A percentile compares a stretch with the other conserved stretches of the same genome.
Evolutionary conservation across 257 asterid genomes (phyloP).

Genomic region (Pogostemon cablin): DNA sequence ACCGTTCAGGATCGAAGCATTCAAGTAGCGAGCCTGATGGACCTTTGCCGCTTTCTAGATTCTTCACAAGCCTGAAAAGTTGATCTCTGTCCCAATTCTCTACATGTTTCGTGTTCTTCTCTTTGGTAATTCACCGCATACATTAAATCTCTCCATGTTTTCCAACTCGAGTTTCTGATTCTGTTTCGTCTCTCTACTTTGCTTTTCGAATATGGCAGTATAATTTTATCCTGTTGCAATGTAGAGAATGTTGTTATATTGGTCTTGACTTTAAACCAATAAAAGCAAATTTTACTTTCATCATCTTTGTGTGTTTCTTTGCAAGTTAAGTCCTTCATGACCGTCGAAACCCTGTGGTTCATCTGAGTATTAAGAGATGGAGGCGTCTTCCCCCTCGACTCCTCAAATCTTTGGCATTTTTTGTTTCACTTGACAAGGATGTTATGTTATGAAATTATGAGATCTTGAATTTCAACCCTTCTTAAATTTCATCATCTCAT

Average conservation of each 20-base stretch:
- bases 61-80: constrained; percentile 63
- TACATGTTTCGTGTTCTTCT: neutral
- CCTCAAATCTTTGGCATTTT: too few relatives aligned
- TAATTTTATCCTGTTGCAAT: neutral
- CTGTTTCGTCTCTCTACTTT: too few relatives aligned
- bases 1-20: constrained; percentile 61
- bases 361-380: too few relatives aligned
- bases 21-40: constrained; percentile 53
- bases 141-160: constrained; percentile 19
- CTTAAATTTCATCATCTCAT: too few relatives aligned
- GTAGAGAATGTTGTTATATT: constrained; percentile 11
- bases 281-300: neutral
- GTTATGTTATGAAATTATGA: too few relatives aligned
- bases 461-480: too few relatives aligned
- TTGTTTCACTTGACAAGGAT: too few relatives aligned
- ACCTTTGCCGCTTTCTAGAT: constrained; percentile 81
- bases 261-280: constrained; percentile 21
- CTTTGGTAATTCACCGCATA: neutral
- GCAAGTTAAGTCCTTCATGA: too few relatives aligned
- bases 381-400: too few relatives aligned
- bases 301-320: neutral
- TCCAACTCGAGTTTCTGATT: neutral
- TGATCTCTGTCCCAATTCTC: constrained; percentile 30
- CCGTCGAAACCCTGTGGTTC: too few relatives aligned
- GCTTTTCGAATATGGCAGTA: too few relatives aligned